Conservation (phyloP, 805 yeast genomes). For the Wickerhamiella parazyma region DNA sequence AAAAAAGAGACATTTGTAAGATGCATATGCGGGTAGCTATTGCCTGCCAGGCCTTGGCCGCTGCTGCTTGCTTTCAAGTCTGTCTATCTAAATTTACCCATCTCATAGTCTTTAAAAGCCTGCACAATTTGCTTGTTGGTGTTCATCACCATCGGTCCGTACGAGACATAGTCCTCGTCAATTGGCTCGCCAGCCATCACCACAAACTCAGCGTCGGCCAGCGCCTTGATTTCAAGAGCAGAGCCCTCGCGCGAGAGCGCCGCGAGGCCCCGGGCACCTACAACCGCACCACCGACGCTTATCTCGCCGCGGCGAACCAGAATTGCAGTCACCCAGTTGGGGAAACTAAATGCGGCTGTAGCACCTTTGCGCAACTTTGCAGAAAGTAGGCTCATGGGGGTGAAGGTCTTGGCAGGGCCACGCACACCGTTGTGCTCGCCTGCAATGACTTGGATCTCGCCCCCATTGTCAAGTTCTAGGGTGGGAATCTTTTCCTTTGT, state of each 20-base stretch:
- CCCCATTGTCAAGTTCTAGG: slow-evolving; percentile 47
- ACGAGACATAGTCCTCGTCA: slow-evolving; percentile 66
- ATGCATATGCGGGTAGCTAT: too few species aligned
- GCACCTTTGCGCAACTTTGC: not conserved
- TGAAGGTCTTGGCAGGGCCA: slow-evolving; percentile 8
- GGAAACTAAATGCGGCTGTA: not conserved
- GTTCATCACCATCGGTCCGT: slow-evolving; percentile 84
- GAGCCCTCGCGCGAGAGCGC: slow-evolving; percentile 35
- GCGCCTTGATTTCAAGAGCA: not conserved
- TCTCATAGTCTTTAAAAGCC: slow-evolving; percentile 61
- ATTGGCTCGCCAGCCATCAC: slow-evolving; percentile 60
- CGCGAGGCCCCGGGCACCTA: slow-evolving; percentile 24
- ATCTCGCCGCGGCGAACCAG: slow-evolving; percentile 47
- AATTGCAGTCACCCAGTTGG: slow-evolving; percentile 47
- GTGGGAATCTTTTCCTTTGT: slow-evolving; percentile 57
- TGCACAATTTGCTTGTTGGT: slow-evolving; percentile 48
- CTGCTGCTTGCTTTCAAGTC: not conserved
- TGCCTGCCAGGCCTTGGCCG: too few species aligned
- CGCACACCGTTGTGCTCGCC: slow-evolving; percentile 54
- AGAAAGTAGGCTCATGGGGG: slow-evolving; percentile 5
- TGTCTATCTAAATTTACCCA: slow-evolving; percentile 14
- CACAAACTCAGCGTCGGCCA: slow-evolving; percentile 43
- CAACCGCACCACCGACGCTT: slow-evolving; percentile 34
- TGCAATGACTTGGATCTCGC: slow-evolving; percentile 49
- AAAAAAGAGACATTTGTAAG: too few species aligned